phyloP scores from a whole-genome alignment of 768 basidiomycete species.

The Tylopilus cervinicoccineus region DNA sequence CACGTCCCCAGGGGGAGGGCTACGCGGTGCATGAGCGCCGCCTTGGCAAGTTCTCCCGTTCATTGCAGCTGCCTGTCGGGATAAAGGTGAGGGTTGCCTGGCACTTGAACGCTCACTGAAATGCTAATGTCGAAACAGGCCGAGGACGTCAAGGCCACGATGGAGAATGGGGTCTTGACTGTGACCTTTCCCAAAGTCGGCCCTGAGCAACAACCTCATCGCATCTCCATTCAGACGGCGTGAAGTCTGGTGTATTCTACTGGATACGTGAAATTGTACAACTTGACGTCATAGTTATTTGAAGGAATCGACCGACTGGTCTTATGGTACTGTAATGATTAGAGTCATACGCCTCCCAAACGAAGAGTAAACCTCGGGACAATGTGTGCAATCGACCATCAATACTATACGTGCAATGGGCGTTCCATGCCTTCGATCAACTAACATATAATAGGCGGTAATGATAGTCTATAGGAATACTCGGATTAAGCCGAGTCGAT shows the following conservation, averaged over 20 bases:
- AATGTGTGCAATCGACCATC: too few species aligned
- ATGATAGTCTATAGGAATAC: background rate
- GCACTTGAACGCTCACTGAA: background rate
- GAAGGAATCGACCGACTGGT: too few species aligned
- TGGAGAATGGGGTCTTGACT: background rate
- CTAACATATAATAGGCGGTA: background rate
- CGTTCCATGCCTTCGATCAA: background rate
- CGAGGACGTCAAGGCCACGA: background rate
- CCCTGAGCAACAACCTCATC: background rate
- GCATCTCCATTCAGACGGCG: background rate
- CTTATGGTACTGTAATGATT: too few species aligned
- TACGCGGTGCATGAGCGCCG: background rate
- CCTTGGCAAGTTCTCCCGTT: background rate
- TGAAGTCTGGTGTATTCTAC: background rate
- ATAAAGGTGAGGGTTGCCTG: background rate
- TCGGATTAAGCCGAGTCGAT: slow-evolving; percentile 4
- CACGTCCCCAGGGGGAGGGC: background rate
- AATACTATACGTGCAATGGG: too few species aligned
- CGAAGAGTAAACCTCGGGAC: too few species aligned
- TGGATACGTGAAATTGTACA: background rate
- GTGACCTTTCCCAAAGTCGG: background rate
- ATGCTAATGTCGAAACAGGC: background rate
- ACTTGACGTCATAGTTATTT: too few species aligned
- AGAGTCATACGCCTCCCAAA: too few species aligned
- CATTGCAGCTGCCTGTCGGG: background rate